These are phyloP conservation scores for Ustilago trichophora DNA, from an alignment of 1,284 basidiomycete species.

Conservation along the genomic window DNA sequence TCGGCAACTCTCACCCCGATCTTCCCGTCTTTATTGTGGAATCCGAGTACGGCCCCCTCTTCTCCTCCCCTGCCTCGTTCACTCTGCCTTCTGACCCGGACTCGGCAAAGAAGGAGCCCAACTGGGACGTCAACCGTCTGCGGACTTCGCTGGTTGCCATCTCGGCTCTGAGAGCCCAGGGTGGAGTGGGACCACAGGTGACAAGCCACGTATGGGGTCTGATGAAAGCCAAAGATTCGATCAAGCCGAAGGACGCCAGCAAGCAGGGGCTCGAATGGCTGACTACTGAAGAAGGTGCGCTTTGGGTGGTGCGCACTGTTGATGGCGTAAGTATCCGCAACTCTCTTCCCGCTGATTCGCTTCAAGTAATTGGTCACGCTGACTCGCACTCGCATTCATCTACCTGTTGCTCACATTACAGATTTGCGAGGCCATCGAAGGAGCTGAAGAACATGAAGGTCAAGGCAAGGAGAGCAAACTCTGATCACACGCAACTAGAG, in stretches of 20 bases:
- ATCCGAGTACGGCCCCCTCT: conserved; percentile 83
- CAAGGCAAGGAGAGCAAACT: conserved; percentile 42
- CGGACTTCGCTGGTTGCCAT: conserved; percentile 88
- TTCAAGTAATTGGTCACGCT: too few species aligned
- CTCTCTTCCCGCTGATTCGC: too few species aligned
- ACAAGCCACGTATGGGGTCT: conserved; percentile 92
- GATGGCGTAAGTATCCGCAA: conserved; percentile 69
- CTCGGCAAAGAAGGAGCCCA: conserved; percentile 57
- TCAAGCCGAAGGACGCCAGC: conserved; percentile 67
- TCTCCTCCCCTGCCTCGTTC: conserved; percentile 76
- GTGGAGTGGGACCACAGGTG: conserved; percentile 87
- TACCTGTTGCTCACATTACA: too few species aligned
- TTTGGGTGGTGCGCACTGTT: conserved; percentile 88
- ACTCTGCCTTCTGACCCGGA: conserved; percentile 29
- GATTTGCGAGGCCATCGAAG: conserved; percentile 55
- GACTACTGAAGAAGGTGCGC: conserved; percentile 84
- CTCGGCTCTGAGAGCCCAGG: conserved; percentile 85
- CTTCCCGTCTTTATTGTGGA: conserved; percentile 85
- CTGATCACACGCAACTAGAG: too few species aligned
- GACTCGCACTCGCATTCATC: too few species aligned
- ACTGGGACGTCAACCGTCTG: conserved; percentile 79
- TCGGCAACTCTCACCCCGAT: conserved; percentile 78
- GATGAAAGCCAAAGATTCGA: conserved; percentile 74
- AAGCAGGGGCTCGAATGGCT: conserved; percentile 79
- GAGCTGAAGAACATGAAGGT: conserved; percentile 48